phyloP scores from a whole-genome alignment of 192 early-diverging fungal species.

The Oehlia diaphana region DNA sequence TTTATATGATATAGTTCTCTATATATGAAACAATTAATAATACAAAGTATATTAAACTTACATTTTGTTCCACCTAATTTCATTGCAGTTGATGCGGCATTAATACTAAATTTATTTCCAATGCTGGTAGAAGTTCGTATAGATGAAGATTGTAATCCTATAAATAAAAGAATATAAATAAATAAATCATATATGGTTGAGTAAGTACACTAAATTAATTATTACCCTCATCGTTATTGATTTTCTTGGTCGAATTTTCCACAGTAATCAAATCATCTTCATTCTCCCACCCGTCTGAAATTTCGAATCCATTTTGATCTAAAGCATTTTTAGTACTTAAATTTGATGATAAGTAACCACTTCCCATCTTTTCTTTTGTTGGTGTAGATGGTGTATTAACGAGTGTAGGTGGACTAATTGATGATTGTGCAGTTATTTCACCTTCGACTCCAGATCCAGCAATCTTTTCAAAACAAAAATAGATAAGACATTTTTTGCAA shows the following conservation, averaged over 20 bases:
- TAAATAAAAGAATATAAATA: slow-evolving; percentile 19
- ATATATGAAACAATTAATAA: not conserved
- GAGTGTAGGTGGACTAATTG: slow-evolving; percentile 17
- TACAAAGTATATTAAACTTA: not conserved
- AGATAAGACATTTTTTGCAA: slow-evolving; percentile 11
- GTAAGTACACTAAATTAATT: not conserved
- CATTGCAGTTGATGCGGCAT: not conserved
- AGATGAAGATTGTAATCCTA: slow-evolving; percentile 21
- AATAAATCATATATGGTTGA: not conserved
- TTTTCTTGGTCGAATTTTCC: not conserved
- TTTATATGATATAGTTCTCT: not conserved
- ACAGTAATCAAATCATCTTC: slow-evolving; percentile 35
- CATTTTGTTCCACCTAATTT: not conserved
- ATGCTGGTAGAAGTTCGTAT: not conserved
- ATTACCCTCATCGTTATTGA: slow-evolving; percentile 29
- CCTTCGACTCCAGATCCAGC: slow-evolving; percentile 39
- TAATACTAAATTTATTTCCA: not conserved
- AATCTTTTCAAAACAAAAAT: slow-evolving; percentile 34
- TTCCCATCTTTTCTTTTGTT: slow-evolving; percentile 15
- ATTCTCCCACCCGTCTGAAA: slow-evolving; percentile 40
- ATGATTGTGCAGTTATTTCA: slow-evolving; percentile 27
- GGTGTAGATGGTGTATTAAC: not conserved
- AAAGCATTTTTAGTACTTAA: not conserved
- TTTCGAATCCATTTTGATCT: not conserved
- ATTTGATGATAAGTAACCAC: not conserved